phyloP scores from a whole-genome alignment of 805 yeast genomes.

The Nakazawaea siamensis region DNA sequence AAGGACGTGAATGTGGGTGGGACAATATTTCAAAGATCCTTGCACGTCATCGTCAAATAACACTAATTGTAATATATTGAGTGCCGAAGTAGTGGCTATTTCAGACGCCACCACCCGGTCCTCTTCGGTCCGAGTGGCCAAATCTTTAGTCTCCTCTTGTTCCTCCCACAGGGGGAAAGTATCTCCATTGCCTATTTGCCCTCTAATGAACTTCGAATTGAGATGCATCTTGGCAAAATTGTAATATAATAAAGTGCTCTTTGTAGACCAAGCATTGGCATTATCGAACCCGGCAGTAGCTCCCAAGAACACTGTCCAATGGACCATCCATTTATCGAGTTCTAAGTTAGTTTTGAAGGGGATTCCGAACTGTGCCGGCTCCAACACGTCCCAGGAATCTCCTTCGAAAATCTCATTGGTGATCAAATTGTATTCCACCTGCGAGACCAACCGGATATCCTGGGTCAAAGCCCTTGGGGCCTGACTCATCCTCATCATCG shows the following conservation, averaged over 20 bases:
- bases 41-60: constrained; percentile 51
- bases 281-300: constrained; percentile 35
- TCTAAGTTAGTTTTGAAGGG: constrained; percentile 63
- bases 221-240: constrained; percentile 73
- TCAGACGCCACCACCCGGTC: constrained; percentile 22
- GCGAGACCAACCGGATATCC: constrained; percentile 56
- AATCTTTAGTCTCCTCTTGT: constrained; percentile 13
- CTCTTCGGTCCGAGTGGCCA: constrained; percentile 13
- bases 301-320: constrained; percentile 64
- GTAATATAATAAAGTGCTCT: constrained; percentile 60
- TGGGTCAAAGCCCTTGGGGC: constrained; percentile 16
- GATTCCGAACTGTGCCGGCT: constrained; percentile 56
- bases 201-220: constrained; percentile 36
- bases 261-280: constrained; percentile 53
- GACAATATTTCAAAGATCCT: constrained; percentile 50
- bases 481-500: constrained; percentile 22
- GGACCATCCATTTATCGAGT: constrained; percentile 72
- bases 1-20: constrained; percentile 69
- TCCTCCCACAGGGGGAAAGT: constrained; percentile 17
- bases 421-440: constrained; percentile 62
- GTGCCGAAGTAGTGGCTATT: constrained; percentile 56
- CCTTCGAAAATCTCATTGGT: constrained; percentile 47
- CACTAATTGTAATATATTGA: constrained; percentile 50
- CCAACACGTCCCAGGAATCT: constrained; percentile 51
- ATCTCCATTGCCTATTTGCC: constrained; percentile 33